A percentile compares a stretch with the other conserved stretches of the same genome.
These are phyloP conservation scores for Pinguiococcus pyrenoidosus DNA, from an alignment of 108 stramenopile species.

Conservation along the genomic window DNA sequence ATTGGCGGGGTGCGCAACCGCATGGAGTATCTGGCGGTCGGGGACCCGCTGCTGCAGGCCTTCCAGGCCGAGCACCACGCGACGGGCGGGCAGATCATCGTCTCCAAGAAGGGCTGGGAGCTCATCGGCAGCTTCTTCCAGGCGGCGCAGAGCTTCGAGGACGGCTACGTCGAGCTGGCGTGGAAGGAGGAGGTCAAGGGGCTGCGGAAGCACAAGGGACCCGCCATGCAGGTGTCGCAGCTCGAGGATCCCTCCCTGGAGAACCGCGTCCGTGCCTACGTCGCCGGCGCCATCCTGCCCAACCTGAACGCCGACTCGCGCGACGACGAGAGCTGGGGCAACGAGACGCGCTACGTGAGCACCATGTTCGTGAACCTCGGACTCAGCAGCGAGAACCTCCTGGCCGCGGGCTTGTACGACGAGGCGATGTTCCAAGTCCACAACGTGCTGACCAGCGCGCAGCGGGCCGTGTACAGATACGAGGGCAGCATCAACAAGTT, in stretches of 20 bases:
- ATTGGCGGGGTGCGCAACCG: slow-evolving; percentile 32
- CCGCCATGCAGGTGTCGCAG: slow-evolving; percentile 13
- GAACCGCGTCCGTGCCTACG: slow-evolving; percentile 21
- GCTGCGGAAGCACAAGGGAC: slow-evolving; percentile 15
- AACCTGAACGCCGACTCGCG: slow-evolving; percentile 25
- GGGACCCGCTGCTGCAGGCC: slow-evolving; percentile 40
- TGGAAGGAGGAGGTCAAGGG: slow-evolving; percentile 9
- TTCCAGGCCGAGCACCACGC: slow-evolving; percentile 37
- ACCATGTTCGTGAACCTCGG: slow-evolving; percentile 50
- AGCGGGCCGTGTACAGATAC: slow-evolving; percentile 38
- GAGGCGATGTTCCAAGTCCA: slow-evolving; percentile 39
- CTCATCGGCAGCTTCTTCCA: slow-evolving; percentile 12
- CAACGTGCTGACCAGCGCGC: slow-evolving; percentile 26
- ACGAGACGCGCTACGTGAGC: slow-evolving; percentile 28
- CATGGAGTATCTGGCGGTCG: slow-evolving; percentile 42
- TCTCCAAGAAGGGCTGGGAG: slow-evolving; percentile 19
- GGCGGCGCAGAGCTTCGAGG: neutral
- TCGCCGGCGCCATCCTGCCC: slow-evolving; percentile 33
- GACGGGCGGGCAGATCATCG: slow-evolving; percentile 33
- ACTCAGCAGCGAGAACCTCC: slow-evolving; percentile 28
- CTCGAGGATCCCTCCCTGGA: slow-evolving; percentile 17
- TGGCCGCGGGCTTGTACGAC: slow-evolving; percentile 36
- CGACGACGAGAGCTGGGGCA: slow-evolving; percentile 37
- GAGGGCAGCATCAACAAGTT: slow-evolving; percentile 49
- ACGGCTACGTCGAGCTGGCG: slow-evolving; percentile 10